Evolutionary conservation across 1,139 yeast genomes (phyloP).

Genomic region (Meyerozyma sp.): DNA sequence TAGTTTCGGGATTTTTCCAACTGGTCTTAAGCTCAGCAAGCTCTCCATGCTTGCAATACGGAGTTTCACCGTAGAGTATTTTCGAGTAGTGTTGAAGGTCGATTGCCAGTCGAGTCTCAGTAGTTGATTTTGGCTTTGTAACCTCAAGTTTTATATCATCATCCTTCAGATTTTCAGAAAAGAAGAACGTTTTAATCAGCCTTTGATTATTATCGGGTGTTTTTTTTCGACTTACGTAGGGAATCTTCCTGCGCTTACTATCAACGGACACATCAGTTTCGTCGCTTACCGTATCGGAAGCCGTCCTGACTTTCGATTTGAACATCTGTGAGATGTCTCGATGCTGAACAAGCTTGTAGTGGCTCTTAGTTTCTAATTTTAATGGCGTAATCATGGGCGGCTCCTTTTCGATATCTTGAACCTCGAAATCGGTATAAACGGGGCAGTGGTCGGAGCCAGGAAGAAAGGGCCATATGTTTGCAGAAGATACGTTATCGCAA

Average conservation of each 20-base stretch:
- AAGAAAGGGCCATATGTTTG: constrained; percentile 65
- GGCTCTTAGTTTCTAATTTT: constrained; percentile 52
- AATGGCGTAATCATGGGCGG: constrained; percentile 16
- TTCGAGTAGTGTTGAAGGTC: constrained; percentile 4
- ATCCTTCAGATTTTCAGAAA: not conserved
- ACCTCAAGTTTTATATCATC: not conserved
- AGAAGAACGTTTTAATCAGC: constrained; percentile 4
- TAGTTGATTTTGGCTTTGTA: not conserved
- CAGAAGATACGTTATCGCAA: constrained; percentile 27
- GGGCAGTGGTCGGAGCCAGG: constrained; percentile 97
- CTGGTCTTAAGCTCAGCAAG: constrained; percentile 44
- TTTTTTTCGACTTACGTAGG: constrained; percentile 10
- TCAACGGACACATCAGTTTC: not conserved
- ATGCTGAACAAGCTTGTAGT: constrained; percentile 42
- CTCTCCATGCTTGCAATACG: constrained; percentile 47
- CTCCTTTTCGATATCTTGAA: constrained; percentile 1
- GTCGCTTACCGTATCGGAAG: constrained; percentile 1
- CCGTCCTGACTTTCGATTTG: not conserved
- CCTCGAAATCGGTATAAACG: constrained; percentile 60
- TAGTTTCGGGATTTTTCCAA: constrained; percentile 38
- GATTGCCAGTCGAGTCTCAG: not conserved
- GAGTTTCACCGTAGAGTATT: constrained; percentile 30
- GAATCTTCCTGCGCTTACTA: not conserved
- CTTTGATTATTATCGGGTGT: constrained; percentile 1
- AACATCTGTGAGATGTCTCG: constrained; percentile 55